Evolutionary conservation across 768 basidiomycete species (phyloP).

Genomic region (Chiua virens): DNA sequence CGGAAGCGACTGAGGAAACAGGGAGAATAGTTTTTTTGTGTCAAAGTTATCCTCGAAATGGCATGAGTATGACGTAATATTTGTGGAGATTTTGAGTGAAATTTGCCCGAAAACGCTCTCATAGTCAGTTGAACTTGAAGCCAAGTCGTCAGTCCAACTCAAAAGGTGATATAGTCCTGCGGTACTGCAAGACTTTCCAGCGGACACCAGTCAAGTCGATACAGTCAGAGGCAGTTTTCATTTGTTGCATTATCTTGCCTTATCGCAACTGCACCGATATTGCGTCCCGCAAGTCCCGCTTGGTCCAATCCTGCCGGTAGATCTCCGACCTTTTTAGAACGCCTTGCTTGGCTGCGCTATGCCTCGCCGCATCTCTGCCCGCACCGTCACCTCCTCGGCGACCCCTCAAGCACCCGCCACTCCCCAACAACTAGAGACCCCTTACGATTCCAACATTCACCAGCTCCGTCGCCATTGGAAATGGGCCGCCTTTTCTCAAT

Average conservation of each 20-base stretch:
- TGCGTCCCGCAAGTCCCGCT: constrained; percentile 19
- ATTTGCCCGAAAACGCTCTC: neutral
- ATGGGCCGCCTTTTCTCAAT: constrained; percentile 91
- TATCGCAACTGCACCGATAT: constrained; percentile 20
- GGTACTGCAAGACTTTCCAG: constrained; percentile 2
- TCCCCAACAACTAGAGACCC: constrained; percentile 25
- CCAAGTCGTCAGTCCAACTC: neutral
- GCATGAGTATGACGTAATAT: constrained; percentile 24
- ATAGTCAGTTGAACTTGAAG: neutral
- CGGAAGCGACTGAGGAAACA: constrained; percentile 44
- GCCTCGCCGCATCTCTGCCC: constrained; percentile 57
- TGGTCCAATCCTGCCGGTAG: constrained; percentile 26
- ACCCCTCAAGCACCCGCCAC: constrained; percentile 31
- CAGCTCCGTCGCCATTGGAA: constrained; percentile 80
- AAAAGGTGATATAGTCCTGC: neutral
- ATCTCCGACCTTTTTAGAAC: constrained; percentile 41
- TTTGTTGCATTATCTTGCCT: constrained; percentile 23
- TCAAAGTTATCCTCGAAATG: constrained; percentile 7
- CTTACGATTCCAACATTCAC: constrained; percentile 41
- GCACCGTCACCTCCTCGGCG: constrained; percentile 32
- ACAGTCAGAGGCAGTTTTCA: constrained; percentile 8
- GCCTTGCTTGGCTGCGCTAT: constrained; percentile 42
- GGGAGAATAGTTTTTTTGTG: constrained; percentile 23
- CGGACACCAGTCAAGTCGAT: constrained; percentile 11
- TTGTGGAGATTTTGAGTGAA: constrained; percentile 15